Evolutionary conservation across 2,329 filamentous ascomycete species (phyloP).

Genomic region (Hypoxylon sp.): DNA sequence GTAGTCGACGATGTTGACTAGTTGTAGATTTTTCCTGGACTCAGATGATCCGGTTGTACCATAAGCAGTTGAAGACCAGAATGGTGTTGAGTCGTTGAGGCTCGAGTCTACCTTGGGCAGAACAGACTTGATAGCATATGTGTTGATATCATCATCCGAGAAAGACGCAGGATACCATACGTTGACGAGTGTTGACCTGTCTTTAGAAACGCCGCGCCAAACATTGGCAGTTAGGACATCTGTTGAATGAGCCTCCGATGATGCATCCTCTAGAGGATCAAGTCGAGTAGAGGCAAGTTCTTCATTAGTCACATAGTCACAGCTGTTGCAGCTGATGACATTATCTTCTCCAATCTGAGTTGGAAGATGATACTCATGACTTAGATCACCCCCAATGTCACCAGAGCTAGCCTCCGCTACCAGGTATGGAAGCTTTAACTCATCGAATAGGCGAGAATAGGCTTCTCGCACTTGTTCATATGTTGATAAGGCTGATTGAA

Average conservation of each 20-base stretch:
- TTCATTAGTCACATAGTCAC: conserved; percentile 83
- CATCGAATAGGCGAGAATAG: conserved; percentile 81
- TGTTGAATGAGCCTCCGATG: not conserved
- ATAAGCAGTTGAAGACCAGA: conserved; percentile 58
- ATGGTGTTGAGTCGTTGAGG: conserved; percentile 65
- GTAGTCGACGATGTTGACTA: conserved; percentile 47
- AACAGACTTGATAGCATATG: conserved; percentile 70
- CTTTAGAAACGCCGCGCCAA: conserved; percentile 73
- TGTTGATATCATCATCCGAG: conserved; percentile 53
- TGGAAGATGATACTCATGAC: conserved; percentile 92
- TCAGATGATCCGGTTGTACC: conserved; percentile 27
- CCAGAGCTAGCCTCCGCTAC: conserved; percentile 92
- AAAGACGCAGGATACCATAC: conserved; percentile 67
- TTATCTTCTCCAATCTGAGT: conserved; percentile 84
- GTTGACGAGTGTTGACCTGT: conserved; percentile 73
- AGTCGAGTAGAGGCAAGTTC: conserved; percentile 71
- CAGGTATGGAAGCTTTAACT: conserved; percentile 83
- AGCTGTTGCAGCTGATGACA: conserved; percentile 77
- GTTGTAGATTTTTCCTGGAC: conserved; percentile 24
- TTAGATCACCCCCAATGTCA: conserved; percentile 92
- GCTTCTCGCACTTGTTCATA: conserved; percentile 78
- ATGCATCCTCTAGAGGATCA: conserved; percentile 1
- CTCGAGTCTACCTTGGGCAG: conserved; percentile 75
- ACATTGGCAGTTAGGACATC: conserved; percentile 42
- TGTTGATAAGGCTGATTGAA: conserved; percentile 75